Evolutionary conservation across 2,329 filamentous ascomycete species (phyloP).

Genomic region (Paraphaeosphaeria sporulosa): DNA sequence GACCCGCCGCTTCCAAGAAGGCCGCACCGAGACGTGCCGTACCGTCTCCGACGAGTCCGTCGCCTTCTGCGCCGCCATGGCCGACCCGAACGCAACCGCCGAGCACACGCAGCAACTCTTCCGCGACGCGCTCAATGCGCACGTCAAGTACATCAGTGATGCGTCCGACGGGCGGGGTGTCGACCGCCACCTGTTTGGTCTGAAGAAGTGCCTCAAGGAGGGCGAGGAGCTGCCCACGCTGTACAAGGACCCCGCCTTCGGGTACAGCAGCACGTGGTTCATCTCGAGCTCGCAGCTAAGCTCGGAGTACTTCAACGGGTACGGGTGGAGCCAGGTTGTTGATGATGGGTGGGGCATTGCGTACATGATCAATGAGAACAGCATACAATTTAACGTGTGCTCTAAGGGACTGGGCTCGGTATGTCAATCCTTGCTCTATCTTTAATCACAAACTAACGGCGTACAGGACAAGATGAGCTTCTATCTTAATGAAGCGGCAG

Average conservation of each 20-base stretch:
- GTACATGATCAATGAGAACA: slow-evolving; percentile 99
- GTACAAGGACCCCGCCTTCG: slow-evolving; percentile 85
- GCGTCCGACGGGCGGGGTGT: slow-evolving; percentile 93
- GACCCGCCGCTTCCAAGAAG: slow-evolving; percentile 93
- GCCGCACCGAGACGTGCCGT: slow-evolving; percentile 95
- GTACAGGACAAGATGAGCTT: slow-evolving; percentile 82
- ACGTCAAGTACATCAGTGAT: slow-evolving; percentile 89
- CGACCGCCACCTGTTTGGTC: slow-evolving; percentile 94
- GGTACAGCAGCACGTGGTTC: slow-evolving; percentile 88
- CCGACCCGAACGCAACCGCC: slow-evolving; percentile 69
- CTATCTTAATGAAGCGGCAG: slow-evolving; percentile 92
- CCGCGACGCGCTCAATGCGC: slow-evolving; percentile 79
- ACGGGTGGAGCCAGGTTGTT: slow-evolving; percentile 98
- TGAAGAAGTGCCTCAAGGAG: slow-evolving; percentile 86
- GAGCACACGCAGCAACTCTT: slow-evolving; percentile 77
- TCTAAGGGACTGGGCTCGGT: slow-evolving; percentile 86
- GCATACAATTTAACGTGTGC: slow-evolving; percentile 97
- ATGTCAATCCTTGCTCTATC: slow-evolving; percentile 26
- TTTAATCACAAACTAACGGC: slow-evolving; percentile 25
- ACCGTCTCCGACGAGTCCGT: slow-evolving; percentile 89
- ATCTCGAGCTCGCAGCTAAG: slow-evolving; percentile 88
- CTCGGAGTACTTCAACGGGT: slow-evolving; percentile 98
- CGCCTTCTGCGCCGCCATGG: slow-evolving; percentile 88
- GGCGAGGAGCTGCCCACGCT: slow-evolving; percentile 83
- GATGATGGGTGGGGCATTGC: slow-evolving; percentile 96